phyloP scores from a whole-genome alignment of 2,329 filamentous ascomycete species.

The Aulographum hederae region DNA sequence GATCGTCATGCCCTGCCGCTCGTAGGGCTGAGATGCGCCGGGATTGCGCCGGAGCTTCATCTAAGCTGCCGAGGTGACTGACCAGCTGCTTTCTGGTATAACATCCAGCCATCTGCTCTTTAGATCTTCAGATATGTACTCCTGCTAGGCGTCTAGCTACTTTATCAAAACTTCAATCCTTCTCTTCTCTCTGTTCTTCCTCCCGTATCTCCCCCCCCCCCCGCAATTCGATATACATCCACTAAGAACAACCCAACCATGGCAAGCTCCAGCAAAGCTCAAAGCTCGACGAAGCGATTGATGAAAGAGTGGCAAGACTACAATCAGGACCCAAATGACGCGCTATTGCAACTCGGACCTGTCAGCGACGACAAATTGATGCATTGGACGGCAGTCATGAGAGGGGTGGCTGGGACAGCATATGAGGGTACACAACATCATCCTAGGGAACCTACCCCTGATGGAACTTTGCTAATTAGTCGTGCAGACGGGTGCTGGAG shows the following conservation, averaged over 20 bases:
- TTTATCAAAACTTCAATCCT: too few species aligned
- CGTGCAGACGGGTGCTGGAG: conserved; percentile 57
- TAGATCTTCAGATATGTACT: too few species aligned
- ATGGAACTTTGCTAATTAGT: not conserved
- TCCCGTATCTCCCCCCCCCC: too few species aligned
- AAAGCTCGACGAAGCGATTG: conserved; percentile 36
- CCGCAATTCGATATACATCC: too few species aligned
- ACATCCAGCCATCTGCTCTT: too few species aligned
- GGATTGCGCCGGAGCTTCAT: too few species aligned
- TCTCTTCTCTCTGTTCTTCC: too few species aligned
- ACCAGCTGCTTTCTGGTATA: too few species aligned
- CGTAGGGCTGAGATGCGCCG: too few species aligned
- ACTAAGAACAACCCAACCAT: not conserved
- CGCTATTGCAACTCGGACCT: conserved; percentile 37
- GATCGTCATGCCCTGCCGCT: too few species aligned
- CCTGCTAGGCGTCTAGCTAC: too few species aligned
- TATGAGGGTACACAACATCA: conserved; percentile 49
- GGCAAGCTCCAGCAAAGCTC: conserved; percentile 1
- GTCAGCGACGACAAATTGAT: conserved; percentile 37
- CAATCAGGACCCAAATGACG: conserved; percentile 35
- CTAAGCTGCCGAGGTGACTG: too few species aligned
- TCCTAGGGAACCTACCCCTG: not conserved
- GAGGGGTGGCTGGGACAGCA: conserved; percentile 37
- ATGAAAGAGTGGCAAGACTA: conserved; percentile 43
- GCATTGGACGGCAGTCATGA: conserved; percentile 41